Conservation (phyloP, 2,329 filamentous ascomycete species). For the Fusarium mangiferae region DNA sequence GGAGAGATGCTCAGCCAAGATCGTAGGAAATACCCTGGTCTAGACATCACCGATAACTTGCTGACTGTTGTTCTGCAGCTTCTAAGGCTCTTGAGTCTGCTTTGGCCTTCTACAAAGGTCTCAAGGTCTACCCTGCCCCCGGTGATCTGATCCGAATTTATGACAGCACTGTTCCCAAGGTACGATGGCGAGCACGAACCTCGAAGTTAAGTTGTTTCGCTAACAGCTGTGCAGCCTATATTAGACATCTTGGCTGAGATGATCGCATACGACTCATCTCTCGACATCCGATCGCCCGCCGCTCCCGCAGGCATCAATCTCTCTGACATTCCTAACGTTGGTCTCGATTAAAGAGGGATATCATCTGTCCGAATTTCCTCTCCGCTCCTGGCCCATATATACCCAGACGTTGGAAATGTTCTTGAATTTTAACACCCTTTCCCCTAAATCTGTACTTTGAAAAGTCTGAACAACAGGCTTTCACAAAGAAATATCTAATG, state of each 20-base stretch:
- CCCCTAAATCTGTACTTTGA: conserved; percentile 23
- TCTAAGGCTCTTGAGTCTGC: conserved; percentile 82
- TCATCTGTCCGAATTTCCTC: conserved; percentile 22
- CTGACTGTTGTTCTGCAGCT: conserved; percentile 56
- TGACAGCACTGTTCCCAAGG: conserved; percentile 98
- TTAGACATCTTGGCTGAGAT: conserved; percentile 97
- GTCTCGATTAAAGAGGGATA: conserved; percentile 60
- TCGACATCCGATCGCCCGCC: conserved; percentile 66
- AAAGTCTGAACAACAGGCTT: conserved; percentile 24
- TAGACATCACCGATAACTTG: background rate
- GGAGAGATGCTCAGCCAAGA: conserved; percentile 87
- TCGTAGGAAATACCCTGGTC: conserved; percentile 65
- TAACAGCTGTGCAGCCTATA: conserved; percentile 71
- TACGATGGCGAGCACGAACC: conserved; percentile 48
- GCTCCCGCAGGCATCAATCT: conserved; percentile 54
- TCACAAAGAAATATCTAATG: conserved; percentile 36
- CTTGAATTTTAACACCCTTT: conserved; percentile 18
- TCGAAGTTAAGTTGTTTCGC: background rate
- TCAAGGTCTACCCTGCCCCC: conserved; percentile 97
- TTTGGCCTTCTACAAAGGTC: conserved; percentile 95
- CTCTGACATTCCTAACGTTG: conserved; percentile 61
- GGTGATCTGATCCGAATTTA: conserved; percentile 95
- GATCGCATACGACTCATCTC: conserved; percentile 88
- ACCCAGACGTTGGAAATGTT: conserved; percentile 37
- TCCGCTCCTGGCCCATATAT: conserved; percentile 31